Percentiles rank a stretch among this genome's conserved stretches.
phyloP scores from a whole-genome alignment of 352 stramenopile species.

The Phytophthora foliorum region DNA sequence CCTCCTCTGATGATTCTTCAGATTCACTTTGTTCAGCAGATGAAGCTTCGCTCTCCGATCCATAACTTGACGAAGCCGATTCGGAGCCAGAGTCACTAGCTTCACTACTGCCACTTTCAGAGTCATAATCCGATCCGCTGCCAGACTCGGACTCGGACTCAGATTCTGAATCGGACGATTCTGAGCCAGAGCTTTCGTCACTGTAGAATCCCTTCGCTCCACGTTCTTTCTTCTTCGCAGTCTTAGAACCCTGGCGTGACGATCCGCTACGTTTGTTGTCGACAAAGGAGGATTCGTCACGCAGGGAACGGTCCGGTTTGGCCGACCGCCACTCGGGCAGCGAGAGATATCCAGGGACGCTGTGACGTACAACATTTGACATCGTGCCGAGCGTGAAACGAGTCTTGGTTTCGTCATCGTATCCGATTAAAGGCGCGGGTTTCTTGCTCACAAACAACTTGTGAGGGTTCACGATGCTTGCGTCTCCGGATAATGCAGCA shows the following conservation, averaged over 20 bases:
- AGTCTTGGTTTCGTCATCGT: constrained; percentile 75
- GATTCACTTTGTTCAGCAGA: constrained; percentile 57
- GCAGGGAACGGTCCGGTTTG: constrained; percentile 75
- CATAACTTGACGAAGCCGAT: constrained; percentile 50
- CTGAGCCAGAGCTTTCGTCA: constrained; percentile 59
- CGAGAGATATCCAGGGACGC: constrained; percentile 81
- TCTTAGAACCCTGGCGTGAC: constrained; percentile 29
- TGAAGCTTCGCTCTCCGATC: constrained; percentile 54
- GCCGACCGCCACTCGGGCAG: constrained; percentile 80
- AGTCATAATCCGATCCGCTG: constrained; percentile 54
- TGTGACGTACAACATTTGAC: constrained; percentile 89
- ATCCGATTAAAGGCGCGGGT: constrained; percentile 78
- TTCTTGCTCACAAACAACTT: constrained; percentile 88
- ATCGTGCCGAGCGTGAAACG: constrained; percentile 90
- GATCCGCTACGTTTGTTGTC: constrained; percentile 43
- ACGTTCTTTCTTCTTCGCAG: constrained; percentile 47
- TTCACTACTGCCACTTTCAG: constrained; percentile 41
- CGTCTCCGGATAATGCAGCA: constrained; percentile 67
- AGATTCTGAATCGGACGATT: constrained; percentile 42
- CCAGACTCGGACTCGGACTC: constrained; percentile 45
- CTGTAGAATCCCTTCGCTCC: constrained; percentile 72
- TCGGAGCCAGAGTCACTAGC: constrained; percentile 40
- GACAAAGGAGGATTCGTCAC: constrained; percentile 73
- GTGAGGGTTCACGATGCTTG: constrained; percentile 66
- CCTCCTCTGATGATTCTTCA: constrained; percentile 62